Evolutionary conservation across 495 filamentous ascomycete genomes (phyloP).

Genomic region (Penicillium riverlandense): DNA sequence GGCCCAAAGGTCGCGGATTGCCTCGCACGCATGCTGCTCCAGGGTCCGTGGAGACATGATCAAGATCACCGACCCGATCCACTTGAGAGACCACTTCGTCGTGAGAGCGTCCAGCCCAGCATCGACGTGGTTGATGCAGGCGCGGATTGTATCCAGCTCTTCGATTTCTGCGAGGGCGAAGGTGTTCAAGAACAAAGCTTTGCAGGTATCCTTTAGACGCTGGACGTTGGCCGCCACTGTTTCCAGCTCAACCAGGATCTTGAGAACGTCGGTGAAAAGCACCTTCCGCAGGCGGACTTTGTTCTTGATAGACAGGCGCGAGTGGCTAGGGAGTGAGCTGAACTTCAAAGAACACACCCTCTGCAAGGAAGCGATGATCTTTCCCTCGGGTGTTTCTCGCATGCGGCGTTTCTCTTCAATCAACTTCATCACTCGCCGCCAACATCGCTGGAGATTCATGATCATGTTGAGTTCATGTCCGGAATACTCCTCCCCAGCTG

Average conservation of each 20-base stretch:
- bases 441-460: conserved; percentile 4
- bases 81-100: conserved; percentile 4
- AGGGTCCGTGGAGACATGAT: background rate
- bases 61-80: background rate
- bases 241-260: background rate
- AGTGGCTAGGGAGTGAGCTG: background rate
- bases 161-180: conserved; percentile 2
- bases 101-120: background rate
- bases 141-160: conserved; percentile 6
- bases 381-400: background rate
- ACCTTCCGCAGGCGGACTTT: conserved; percentile 5
- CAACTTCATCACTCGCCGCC: conserved; percentile 1
- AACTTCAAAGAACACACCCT: background rate
- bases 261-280: conserved; percentile 2
- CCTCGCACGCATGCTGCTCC: conserved; percentile 1
- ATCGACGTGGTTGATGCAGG: background rate
- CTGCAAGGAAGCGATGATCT: background rate
- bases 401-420: background rate
- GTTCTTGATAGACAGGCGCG: background rate
- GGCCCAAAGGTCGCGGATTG: background rate
- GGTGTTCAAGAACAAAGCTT: background rate
- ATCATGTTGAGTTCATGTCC: conserved; percentile 2
- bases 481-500: conserved; percentile 1
- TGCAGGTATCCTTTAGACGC: background rate
- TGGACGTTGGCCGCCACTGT: background rate